A percentile compares a stretch with the other conserved stretches of the same genome.
These are phyloP conservation scores for Colletotrichum salicis DNA, from an alignment of 2,329 filamentous ascomycete species.

Conservation along the genomic window DNA sequence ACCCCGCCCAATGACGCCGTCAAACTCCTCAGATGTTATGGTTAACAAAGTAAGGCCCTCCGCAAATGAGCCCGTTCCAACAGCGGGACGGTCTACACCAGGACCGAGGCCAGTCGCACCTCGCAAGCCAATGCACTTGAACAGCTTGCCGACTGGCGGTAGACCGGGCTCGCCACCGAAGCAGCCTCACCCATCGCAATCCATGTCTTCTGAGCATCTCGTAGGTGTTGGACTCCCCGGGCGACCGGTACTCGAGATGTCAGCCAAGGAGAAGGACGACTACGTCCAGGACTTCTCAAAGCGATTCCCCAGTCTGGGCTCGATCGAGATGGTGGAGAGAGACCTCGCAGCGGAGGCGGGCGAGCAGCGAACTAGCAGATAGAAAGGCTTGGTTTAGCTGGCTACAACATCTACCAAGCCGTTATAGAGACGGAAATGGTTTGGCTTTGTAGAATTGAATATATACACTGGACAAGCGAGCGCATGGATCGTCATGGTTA, in stretches of 20 bases:
- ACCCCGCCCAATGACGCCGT: slow-evolving; percentile 43
- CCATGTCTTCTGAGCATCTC: slow-evolving; percentile 49
- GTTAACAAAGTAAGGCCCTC: slow-evolving; percentile 37
- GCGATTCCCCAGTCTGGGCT: slow-evolving; percentile 84
- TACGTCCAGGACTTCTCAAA: slow-evolving; percentile 80
- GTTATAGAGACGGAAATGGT: not conserved
- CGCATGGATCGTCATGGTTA: slow-evolving; percentile 11
- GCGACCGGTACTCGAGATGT: slow-evolving; percentile 65
- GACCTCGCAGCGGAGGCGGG: slow-evolving; percentile 58
- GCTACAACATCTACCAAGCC: not conserved
- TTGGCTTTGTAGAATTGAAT: slow-evolving; percentile 15
- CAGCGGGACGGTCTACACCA: slow-evolving; percentile 37
- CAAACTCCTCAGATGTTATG: slow-evolving; percentile 33
- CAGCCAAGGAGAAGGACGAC: slow-evolving; percentile 70
- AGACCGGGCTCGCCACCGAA: slow-evolving; percentile 59
- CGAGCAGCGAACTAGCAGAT: slow-evolving; percentile 27
- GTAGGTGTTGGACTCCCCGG: slow-evolving; percentile 59
- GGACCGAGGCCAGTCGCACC: slow-evolving; percentile 62
- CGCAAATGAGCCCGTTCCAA: slow-evolving; percentile 39
- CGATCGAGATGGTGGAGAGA: slow-evolving; percentile 89
- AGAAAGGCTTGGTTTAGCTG: not conserved
- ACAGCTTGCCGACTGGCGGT: slow-evolving; percentile 61
- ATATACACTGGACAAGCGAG: slow-evolving; percentile 26
- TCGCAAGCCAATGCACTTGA: slow-evolving; percentile 71
- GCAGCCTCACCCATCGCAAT: slow-evolving; percentile 39